Evolutionary conservation across 441 rosid genomes (phyloP).

Genomic region (Pelargonium cotyledonis): DNA sequence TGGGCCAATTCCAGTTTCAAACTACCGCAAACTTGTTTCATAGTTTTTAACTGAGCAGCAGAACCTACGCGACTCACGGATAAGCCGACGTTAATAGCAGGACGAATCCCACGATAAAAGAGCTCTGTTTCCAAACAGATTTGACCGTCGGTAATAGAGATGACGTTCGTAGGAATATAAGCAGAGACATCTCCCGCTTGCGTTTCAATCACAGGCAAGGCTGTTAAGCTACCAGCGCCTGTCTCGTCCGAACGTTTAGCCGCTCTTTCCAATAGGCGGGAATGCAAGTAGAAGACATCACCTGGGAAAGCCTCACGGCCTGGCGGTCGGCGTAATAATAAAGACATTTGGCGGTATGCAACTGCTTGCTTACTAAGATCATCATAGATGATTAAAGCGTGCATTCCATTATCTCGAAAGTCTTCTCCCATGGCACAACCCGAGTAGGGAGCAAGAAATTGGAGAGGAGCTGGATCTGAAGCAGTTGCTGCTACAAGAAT

Average conservation of each 20-base stretch:
- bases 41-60: conserved; percentile 13
- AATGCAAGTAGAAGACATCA: conserved; percentile 14
- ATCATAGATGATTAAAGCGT: conserved; percentile 12
- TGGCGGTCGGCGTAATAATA: background rate
- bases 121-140: conserved; percentile 14
- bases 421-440: conserved; percentile 11
- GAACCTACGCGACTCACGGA: background rate
- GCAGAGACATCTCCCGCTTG: conserved; percentile 11
- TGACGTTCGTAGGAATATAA: conserved; percentile 18
- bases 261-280: conserved; percentile 19
- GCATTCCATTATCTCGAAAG: conserved; percentile 7
- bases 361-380: background rate
- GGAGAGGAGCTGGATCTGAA: conserved; percentile 15
- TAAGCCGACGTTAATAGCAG: conserved; percentile 9
- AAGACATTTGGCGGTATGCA: background rate
- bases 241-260: conserved; percentile 15
- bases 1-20: conserved; percentile 7
- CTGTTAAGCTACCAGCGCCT: conserved; percentile 15
- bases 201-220: conserved; percentile 15
- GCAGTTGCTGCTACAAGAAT: conserved; percentile 20
- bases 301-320: conserved; percentile 8
- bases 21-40: conserved; percentile 13
- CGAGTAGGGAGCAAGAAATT: conserved; percentile 11
- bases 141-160: conserved; percentile 12
- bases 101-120: conserved; percentile 7